Conservation (phyloP, 2,329 filamentous ascomycete genomes). For the Dendryphion nanum region DNA sequence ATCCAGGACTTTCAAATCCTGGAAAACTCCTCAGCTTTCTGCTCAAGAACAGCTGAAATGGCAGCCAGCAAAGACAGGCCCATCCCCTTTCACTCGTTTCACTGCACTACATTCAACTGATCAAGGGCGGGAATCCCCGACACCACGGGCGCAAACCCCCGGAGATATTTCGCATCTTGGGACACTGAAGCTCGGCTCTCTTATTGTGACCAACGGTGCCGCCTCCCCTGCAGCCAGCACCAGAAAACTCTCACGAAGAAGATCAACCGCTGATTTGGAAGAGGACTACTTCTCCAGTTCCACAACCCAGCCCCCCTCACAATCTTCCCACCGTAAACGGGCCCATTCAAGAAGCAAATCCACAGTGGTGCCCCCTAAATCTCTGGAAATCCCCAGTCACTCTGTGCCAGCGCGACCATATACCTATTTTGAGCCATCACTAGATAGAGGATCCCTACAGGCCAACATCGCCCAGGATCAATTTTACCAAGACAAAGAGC, state of each 20-base stretch:
- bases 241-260: constrained; percentile 8
- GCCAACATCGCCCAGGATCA: too few species aligned
- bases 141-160: constrained; percentile 38
- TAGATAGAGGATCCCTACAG: too few species aligned
- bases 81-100: constrained; percentile 20
- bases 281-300: constrained; percentile 31
- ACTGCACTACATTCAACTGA: constrained; percentile 19
- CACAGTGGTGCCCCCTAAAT: constrained; percentile 11
- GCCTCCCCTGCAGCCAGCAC: constrained; percentile 46
- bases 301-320: constrained; percentile 17
- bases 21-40: constrained; percentile 23
- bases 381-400: background rate
- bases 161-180: constrained; percentile 44
- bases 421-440: too few species aligned
- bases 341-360: constrained; percentile 31
- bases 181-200: constrained; percentile 41
- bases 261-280: constrained; percentile 9
- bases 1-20: constrained; percentile 33
- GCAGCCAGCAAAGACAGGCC: constrained; percentile 22
- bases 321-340: constrained; percentile 17
- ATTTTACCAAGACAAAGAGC: too few species aligned
- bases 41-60: constrained; percentile 31
- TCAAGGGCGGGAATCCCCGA: constrained; percentile 19
- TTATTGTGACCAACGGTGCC: constrained; percentile 49
- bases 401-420: too few species aligned